A percentile compares a stretch with the other conserved stretches of the same genome.
Evolutionary conservation across 148 eudicot genomes (phyloP).

Genomic region (Pharnaceum exiguum): DNA sequence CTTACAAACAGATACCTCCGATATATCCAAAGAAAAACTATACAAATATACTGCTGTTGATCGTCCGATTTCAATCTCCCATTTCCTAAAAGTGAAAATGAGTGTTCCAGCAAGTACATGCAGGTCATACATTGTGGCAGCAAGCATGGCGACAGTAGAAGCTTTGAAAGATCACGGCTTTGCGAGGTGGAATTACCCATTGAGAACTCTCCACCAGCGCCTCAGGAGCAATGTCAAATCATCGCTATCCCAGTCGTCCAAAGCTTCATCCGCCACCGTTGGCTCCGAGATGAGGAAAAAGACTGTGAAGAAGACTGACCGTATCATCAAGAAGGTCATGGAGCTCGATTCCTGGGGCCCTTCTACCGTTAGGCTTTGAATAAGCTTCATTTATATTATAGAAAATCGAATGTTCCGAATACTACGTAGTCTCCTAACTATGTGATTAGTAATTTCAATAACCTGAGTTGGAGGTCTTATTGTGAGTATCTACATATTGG

Average conservation of each 20-base stretch:
- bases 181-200: conserved; percentile 49
- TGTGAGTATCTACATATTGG: too few species aligned
- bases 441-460: too few species aligned
- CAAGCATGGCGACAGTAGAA: conserved; percentile 59
- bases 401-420: too few species aligned
- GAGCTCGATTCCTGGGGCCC: conserved; percentile 6
- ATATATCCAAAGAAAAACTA: too few species aligned
- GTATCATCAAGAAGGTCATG: conserved; percentile 9
- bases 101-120: not conserved
- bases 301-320: not conserved
- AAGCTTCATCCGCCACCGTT: not conserved
- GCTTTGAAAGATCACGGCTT: conserved; percentile 65
- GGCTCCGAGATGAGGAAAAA: not conserved
- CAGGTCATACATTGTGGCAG: conserved; percentile 41
- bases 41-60: not conserved
- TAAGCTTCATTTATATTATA: not conserved
- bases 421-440: too few species aligned
- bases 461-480: too few species aligned
- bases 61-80: not conserved
- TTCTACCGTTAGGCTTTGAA: not conserved
- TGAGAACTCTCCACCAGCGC: conserved; percentile 28
- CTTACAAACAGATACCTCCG: too few species aligned
- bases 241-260: not conserved
- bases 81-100: not conserved
- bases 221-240: conserved; percentile 1